phyloP scores from a whole-genome alignment of 768 basidiomycete species.

The Termitomyces sp. region DNA sequence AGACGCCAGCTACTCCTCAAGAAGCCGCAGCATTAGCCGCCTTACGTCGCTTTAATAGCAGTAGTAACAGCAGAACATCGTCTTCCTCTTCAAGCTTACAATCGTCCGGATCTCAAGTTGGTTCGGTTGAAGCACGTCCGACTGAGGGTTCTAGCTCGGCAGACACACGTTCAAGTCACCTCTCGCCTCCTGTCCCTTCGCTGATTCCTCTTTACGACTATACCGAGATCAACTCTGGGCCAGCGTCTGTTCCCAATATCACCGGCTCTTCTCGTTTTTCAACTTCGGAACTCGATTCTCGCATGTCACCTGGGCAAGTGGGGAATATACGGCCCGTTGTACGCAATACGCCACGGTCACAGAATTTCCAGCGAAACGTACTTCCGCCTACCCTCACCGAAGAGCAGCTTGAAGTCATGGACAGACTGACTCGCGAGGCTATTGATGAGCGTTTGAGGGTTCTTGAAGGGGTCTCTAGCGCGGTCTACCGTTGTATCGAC shows the following conservation, averaged over 20 bases:
- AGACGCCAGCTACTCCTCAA: slow-evolving; percentile 20
- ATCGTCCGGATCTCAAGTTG: neutral
- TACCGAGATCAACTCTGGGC: slow-evolving; percentile 3
- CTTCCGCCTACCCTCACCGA: slow-evolving; percentile 51
- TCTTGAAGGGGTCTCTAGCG: slow-evolving; percentile 72
- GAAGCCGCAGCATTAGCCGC: slow-evolving; percentile 68
- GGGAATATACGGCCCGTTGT: slow-evolving; percentile 6
- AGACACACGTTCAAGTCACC: slow-evolving; percentile 5
- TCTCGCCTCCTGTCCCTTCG: slow-evolving; percentile 18
- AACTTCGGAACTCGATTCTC: neutral
- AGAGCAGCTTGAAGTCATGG: slow-evolving; percentile 62
- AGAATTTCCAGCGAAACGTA: slow-evolving; percentile 9
- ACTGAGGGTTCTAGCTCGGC: neutral
- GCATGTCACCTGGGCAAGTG: neutral
- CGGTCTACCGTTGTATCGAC: slow-evolving; percentile 71
- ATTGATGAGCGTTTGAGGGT: slow-evolving; percentile 82
- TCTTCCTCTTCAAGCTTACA: neutral
- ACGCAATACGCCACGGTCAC: neutral
- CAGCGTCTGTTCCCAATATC: neutral
- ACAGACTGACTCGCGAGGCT: slow-evolving; percentile 68
- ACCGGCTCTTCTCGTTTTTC: neutral
- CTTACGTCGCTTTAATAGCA: slow-evolving; percentile 41
- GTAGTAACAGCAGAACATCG: slow-evolving; percentile 10
- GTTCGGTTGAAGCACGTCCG: neutral
- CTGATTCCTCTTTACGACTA: slow-evolving; percentile 32